These are phyloP conservation scores for Citrus hindsii DNA, from an alignment of 345 rosid genomes.

Conservation along the genomic window DNA sequence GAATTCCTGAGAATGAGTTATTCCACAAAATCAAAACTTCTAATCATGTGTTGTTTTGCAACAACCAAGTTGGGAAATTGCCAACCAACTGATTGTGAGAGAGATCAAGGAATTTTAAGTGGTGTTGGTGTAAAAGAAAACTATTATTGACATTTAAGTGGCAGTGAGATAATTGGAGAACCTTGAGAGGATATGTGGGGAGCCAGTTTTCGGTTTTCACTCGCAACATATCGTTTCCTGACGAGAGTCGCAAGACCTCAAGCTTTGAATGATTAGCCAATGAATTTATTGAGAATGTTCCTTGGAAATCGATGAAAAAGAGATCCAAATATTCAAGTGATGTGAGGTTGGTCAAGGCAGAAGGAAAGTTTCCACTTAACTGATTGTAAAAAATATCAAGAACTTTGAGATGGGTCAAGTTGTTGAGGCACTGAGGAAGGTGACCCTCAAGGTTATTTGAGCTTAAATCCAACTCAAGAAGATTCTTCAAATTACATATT, in stretches of 20 bases:
- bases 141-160: background rate
- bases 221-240: background rate
- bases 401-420: background rate
- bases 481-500: background rate
- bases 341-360: background rate
- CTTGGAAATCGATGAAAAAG: background rate
- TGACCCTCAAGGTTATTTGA: background rate
- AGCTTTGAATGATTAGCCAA: background rate
- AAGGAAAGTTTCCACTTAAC: background rate
- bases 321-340: background rate
- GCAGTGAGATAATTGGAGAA: background rate
- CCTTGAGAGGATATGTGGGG: background rate
- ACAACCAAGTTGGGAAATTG: background rate
- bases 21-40: background rate
- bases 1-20: background rate
- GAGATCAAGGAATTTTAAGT: background rate
- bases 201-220: background rate
- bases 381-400: background rate
- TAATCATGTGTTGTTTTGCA: background rate
- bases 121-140: background rate
- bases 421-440: background rate
- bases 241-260: background rate
- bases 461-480: background rate
- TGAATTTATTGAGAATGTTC: background rate
- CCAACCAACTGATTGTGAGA: background rate